These are phyloP conservation scores for Musa beccarii DNA, from an alignment of 176 grass and related monocot species.

Conservation along the genomic window DNA sequence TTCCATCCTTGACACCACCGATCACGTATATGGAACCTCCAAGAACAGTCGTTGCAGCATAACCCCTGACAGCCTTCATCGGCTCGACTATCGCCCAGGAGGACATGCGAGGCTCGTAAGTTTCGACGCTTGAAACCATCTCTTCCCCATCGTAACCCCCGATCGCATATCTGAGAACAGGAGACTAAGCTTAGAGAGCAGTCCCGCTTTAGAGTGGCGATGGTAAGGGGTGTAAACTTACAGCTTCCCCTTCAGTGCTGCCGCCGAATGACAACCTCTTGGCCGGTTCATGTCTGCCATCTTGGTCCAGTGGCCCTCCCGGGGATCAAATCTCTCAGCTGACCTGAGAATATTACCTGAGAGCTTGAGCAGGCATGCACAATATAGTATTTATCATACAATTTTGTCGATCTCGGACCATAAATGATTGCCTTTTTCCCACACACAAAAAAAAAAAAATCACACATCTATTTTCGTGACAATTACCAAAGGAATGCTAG, in stretches of 20 bases:
- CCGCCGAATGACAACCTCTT: constrained; percentile 55
- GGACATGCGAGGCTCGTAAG: constrained; percentile 46
- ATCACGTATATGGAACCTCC: constrained; percentile 36
- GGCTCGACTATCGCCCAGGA: constrained; percentile 45
- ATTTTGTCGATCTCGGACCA: too few species aligned
- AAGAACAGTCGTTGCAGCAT: constrained; percentile 40
- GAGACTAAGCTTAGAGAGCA: background rate
- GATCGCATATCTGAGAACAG: constrained; percentile 41
- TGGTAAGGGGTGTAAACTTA: constrained; percentile 11
- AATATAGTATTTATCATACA: too few species aligned
- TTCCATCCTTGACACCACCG: constrained; percentile 32
- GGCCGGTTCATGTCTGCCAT: constrained; percentile 50
- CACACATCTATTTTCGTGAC: too few species aligned
- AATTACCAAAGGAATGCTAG: too few species aligned
- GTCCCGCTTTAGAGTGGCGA: background rate
- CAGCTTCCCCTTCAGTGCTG: constrained; percentile 41
- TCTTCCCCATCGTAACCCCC: constrained; percentile 53
- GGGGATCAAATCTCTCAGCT: constrained; percentile 81
- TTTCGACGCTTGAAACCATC: constrained; percentile 48
- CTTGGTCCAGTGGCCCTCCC: constrained; percentile 72
- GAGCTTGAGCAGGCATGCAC: too few species aligned
- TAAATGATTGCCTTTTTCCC: too few species aligned
- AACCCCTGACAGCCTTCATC: constrained; percentile 47
- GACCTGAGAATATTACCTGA: constrained; percentile 27
- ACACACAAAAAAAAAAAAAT: too few species aligned